Conservation (phyloP, 1,139 yeast species). For the Lodderomyces elongisporus region DNA sequence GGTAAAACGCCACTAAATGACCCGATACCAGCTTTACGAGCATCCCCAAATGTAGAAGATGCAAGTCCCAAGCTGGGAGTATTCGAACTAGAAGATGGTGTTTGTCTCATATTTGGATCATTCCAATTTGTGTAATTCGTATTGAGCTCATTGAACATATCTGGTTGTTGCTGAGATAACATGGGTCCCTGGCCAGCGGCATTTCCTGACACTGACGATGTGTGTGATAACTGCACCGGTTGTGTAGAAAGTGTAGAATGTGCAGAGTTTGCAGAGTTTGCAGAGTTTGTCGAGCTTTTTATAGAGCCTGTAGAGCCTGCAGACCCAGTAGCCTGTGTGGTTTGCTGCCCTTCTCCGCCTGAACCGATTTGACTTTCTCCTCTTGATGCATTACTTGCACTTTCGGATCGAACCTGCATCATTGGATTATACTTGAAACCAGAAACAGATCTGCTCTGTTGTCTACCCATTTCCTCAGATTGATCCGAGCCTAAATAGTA, state of each 20-base stretch:
- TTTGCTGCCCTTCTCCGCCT: too few relatives aligned
- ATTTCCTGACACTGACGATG: neutral
- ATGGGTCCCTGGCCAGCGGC: conserved; percentile 1
- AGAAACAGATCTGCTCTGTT: conserved; percentile 4
- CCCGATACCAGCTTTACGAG: conserved; percentile 3
- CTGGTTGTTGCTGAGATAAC: conserved; percentile 3
- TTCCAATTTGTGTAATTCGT: conserved; percentile 6
- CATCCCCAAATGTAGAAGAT: neutral
- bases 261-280: neutral
- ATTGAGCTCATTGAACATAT: conserved; percentile 5
- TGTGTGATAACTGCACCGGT: too few relatives aligned
- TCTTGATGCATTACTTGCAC: too few relatives aligned
- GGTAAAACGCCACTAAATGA: conserved; percentile 3
- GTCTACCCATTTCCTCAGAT: conserved; percentile 18
- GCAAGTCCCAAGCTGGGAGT: conserved; percentile 3
- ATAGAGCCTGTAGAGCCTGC: neutral
- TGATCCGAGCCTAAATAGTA: conserved; percentile 35
- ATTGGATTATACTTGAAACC: conserved; percentile 5
- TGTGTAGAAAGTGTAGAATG: too few relatives aligned
- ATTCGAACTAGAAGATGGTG: conserved; percentile 1
- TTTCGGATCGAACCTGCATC: neutral
- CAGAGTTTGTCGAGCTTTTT: neutral
- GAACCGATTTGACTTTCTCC: too few relatives aligned
- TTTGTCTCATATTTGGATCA: conserved; percentile 4
- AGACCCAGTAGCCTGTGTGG: neutral